These are phyloP conservation scores for Karstenula rhodostoma DNA, from an alignment of 2,329 filamentous ascomycete species.

Conservation along the genomic window DNA sequence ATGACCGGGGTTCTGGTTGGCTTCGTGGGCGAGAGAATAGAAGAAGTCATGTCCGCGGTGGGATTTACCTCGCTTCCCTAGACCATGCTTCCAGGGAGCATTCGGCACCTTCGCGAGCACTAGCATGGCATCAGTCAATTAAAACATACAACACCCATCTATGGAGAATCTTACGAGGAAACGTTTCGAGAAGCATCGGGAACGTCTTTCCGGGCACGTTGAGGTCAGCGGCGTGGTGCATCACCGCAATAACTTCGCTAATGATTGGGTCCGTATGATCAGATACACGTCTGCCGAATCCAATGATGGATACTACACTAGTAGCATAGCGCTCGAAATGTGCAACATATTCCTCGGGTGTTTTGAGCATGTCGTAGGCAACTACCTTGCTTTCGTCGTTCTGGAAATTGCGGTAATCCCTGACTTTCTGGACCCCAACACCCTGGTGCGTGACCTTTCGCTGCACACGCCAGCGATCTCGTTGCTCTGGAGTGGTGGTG, in stretches of 20 bases:
- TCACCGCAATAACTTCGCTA: conserved; percentile 66
- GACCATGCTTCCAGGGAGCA: conserved; percentile 48
- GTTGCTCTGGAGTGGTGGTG: conserved; percentile 37
- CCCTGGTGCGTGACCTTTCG: conserved; percentile 47
- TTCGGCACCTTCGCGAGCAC: conserved; percentile 38
- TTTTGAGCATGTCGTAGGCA: conserved; percentile 58
- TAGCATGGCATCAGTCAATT: conserved; percentile 11
- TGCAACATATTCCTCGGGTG: conserved; percentile 59
- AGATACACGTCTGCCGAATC: conserved; percentile 63
- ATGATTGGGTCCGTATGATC: conserved; percentile 64
- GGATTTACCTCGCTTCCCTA: conserved; percentile 35
- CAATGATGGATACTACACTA: conserved; percentile 64
- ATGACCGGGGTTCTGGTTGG: conserved; percentile 39
- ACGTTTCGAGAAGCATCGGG: conserved; percentile 67
- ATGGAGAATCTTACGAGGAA: conserved; percentile 56
- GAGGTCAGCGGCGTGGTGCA: conserved; percentile 66
- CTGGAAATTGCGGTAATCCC: conserved; percentile 64
- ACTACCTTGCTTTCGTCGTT: conserved; percentile 66
- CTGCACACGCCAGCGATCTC: conserved; percentile 43
- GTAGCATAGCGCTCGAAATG: conserved; percentile 64
- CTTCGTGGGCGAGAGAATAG: conserved; percentile 43
- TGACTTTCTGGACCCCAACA: conserved; percentile 60
- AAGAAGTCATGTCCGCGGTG: conserved; percentile 46
- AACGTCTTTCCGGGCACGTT: conserved; percentile 61
- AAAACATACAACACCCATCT: conserved; percentile 53